Evolutionary conservation across 2,329 filamentous ascomycete species (phyloP), one percentile per base, ranked within the genome.

Genomic region (Diaporthe destruens): DNA sequence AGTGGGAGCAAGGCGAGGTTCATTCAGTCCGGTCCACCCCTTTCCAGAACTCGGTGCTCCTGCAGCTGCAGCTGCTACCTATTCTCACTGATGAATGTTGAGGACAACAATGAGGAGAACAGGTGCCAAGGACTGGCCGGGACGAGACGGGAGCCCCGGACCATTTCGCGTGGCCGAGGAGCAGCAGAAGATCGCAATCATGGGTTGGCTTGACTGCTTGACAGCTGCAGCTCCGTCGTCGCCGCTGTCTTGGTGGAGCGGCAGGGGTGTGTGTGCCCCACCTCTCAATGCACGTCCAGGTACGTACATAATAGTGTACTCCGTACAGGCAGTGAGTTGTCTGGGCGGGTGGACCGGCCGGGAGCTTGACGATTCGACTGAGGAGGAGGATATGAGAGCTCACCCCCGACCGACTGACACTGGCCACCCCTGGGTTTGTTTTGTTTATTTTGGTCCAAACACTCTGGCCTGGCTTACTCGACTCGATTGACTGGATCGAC

Each of bases 361-460:
- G 61, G 61, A 65, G 61, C 61, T 65, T 65, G 14, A 18, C 18
- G 14, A 42, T 16, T 42, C 29, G 29, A 29, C 5, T 29, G 29
- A 29, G 29, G 12, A 42, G 39, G 39, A n/a, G 25, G 57, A 44
- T 12, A 44, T 57, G 55, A 59, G 56, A 63, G 42, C 59, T 63
- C 59, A 29, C 36, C 44, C 44, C 39, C 39, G n/a, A 32, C n/a
- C 6, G 18, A 66, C 61, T 32, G 32, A 53, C 47, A 51, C 44
- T 32, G 29, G 44, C 61, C 61, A 36, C 61, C 47, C 59, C 61
- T 49, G 44, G 44, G 20, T 29, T 51, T 53, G 44, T 66, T 53
- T 66, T 66, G 61, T 65, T 66, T 66, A 51, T 70, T 70, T 51
- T 36, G 67, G 32, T 70, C 67, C 55, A 70, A 23, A 69, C 67